These are phyloP conservation scores for Mucor circinelloides DNA, from an alignment of 371 early-diverging fungal species.

Conservation along the genomic window DNA sequence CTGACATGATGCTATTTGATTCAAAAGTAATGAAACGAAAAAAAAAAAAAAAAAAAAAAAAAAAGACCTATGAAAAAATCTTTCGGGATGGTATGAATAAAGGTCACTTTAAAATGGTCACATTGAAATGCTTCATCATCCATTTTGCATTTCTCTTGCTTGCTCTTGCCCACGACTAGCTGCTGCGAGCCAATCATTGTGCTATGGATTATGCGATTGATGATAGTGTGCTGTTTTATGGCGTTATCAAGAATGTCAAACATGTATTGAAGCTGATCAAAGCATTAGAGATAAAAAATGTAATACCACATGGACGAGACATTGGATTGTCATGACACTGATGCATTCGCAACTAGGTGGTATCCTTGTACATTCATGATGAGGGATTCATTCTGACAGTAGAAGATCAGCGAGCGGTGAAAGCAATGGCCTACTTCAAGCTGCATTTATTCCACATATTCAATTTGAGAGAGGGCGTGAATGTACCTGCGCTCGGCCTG, in stretches of 20 bases:
- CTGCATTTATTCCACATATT: slow-evolving; percentile 33
- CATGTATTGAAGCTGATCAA: slow-evolving; percentile 4
- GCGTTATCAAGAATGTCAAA: slow-evolving; percentile 6
- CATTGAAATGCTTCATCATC: not conserved
- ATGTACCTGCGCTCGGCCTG: slow-evolving; percentile 32
- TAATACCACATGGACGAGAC: not conserved
- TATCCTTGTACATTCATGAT: slow-evolving; percentile 25
- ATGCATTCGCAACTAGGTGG: not conserved
- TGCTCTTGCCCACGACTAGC: not conserved
- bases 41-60: not conserved
- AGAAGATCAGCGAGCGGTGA: slow-evolving; percentile 30
- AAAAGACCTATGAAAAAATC: not conserved
- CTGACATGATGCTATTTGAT: slow-evolving; percentile 6
- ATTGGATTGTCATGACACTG: not conserved
- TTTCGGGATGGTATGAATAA: not conserved
- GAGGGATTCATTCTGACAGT: slow-evolving; percentile 44
- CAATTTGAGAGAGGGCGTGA: slow-evolving; percentile 9
- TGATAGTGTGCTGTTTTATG: slow-evolving; percentile 12
- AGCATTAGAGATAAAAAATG: slow-evolving; percentile 16
- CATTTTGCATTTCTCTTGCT: not conserved
- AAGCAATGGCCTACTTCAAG: slow-evolving; percentile 39
- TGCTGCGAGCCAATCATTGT: not conserved
- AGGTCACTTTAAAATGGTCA: not conserved
- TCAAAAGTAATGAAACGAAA: no score
- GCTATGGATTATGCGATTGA: slow-evolving; percentile 11